Conservation (phyloP, 176 grass and related monocot species). For the Rhynchospora breviuscula region DNA sequence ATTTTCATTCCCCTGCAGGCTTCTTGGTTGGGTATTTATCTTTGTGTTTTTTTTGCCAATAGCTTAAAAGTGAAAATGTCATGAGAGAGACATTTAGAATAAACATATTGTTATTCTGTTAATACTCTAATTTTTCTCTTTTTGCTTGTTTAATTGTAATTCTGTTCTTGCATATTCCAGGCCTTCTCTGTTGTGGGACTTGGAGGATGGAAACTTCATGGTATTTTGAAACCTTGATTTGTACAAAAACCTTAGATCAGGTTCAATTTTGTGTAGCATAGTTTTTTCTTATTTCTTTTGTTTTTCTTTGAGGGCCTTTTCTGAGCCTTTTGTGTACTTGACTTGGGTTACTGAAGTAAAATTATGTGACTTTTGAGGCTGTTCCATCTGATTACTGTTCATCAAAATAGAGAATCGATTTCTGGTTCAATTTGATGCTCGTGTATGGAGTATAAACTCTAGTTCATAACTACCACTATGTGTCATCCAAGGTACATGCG, state of each 20-base stretch:
- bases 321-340: neutral
- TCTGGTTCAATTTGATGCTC: neutral
- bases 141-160: neutral
- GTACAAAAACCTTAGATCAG: conserved; percentile 14
- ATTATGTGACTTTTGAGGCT: conserved; percentile 1
- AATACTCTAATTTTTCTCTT: neutral
- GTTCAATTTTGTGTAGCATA: conserved; percentile 45
- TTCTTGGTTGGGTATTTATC: neutral
- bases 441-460: neutral
- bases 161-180: conserved; percentile 37
- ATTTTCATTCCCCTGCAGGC: neutral
- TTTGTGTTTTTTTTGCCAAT: neutral
- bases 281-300: neutral
- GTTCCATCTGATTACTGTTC: neutral
- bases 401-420: neutral
- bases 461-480: neutral
- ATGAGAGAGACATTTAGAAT: neutral
- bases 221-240: conserved; percentile 72
- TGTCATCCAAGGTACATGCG: neutral
- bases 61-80: neutral
- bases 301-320: neutral
- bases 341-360: neutral
- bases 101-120: neutral
- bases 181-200: conserved; percentile 69
- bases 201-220: conserved; percentile 88